phyloP scores from a whole-genome alignment of 306 rosid species.

The Quercus mongolica region DNA sequence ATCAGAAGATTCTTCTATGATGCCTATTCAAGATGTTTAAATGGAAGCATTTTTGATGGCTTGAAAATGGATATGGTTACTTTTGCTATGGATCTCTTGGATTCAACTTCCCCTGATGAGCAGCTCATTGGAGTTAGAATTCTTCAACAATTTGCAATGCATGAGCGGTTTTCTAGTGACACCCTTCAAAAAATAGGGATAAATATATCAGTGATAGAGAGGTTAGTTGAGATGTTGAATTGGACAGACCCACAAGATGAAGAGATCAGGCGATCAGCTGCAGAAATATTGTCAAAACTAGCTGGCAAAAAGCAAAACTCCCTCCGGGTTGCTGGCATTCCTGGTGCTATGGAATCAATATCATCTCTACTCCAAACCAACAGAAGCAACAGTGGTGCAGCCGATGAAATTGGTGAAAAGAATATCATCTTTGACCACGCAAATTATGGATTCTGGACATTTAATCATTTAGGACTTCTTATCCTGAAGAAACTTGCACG shows the following conservation, averaged over 20 bases:
- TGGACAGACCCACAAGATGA: conserved; percentile 84
- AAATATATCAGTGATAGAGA: conserved; percentile 59
- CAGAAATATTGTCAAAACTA: conserved; percentile 67
- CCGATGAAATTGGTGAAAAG: conserved; percentile 81
- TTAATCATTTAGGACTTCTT: conserved; percentile 74
- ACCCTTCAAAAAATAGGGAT: conserved; percentile 88
- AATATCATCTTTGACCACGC: conserved; percentile 44
- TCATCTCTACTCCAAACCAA: conserved; percentile 71
- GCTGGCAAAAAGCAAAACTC: conserved; percentile 90
- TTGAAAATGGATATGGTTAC: conserved; percentile 91
- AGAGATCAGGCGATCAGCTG: conserved; percentile 76
- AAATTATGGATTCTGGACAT: conserved; percentile 67
- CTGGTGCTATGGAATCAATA: conserved; percentile 93
- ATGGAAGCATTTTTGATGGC: conserved; percentile 91
- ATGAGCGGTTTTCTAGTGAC: conserved; percentile 55
- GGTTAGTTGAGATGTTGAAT: conserved; percentile 91
- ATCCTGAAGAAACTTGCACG: conserved; percentile 80
- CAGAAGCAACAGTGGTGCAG: conserved; percentile 52
- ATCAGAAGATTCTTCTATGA: conserved; percentile 84
- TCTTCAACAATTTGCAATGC: conserved; percentile 58
- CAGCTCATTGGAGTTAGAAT: conserved; percentile 80
- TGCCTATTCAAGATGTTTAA: conserved; percentile 83
- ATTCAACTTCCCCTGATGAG: conserved; percentile 80
- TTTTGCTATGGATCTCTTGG: conserved; percentile 76
- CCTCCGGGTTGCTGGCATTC: conserved; percentile 74